Conservation (phyloP, 345 rosid genomes). For the Boechera stricta region DNA sequence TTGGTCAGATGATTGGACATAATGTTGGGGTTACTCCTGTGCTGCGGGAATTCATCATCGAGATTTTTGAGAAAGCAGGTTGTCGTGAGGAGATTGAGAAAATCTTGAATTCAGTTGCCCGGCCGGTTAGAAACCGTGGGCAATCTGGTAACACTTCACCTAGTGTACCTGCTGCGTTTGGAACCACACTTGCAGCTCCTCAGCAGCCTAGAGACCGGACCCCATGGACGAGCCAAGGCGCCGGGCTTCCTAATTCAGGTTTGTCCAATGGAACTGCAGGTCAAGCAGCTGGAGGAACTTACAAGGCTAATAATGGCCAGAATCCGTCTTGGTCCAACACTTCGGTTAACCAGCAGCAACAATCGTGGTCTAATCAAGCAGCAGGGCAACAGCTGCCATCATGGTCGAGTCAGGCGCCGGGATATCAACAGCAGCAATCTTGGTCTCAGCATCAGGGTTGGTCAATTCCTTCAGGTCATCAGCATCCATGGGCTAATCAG, state of each 20-base stretch:
- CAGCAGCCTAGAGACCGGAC: constrained; percentile 38
- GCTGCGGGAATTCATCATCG: constrained; percentile 56
- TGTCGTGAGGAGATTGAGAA: constrained; percentile 70
- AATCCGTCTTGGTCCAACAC: constrained; percentile 41
- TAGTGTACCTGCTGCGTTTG: constrained; percentile 22
- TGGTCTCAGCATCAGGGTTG: constrained; percentile 41
- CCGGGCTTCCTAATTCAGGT: constrained; percentile 41
- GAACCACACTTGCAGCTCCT: constrained; percentile 30
- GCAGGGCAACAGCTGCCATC: constrained; percentile 41
- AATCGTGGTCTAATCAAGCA: constrained; percentile 37
- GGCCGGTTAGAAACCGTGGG: constrained; percentile 45
- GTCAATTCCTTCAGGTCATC: constrained; percentile 40
- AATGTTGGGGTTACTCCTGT: constrained; percentile 70
- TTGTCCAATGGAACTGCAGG: constrained; percentile 36
- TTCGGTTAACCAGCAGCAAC: constrained; percentile 42
- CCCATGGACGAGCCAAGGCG: constrained; percentile 31
- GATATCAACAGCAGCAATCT: constrained; percentile 41
- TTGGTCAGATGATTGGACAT: constrained; percentile 72
- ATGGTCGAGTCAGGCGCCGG: constrained; percentile 40
- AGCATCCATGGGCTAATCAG: constrained; percentile 30
- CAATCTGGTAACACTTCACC: constrained; percentile 42
- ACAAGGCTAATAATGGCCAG: constrained; percentile 36
- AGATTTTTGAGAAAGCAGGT: constrained; percentile 62
- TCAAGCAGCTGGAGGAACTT: constrained; percentile 34
- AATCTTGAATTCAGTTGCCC: constrained; percentile 56